Conservation (phyloP, 2,329 filamentous ascomycete species). For the Ascomycota sp. region DNA sequence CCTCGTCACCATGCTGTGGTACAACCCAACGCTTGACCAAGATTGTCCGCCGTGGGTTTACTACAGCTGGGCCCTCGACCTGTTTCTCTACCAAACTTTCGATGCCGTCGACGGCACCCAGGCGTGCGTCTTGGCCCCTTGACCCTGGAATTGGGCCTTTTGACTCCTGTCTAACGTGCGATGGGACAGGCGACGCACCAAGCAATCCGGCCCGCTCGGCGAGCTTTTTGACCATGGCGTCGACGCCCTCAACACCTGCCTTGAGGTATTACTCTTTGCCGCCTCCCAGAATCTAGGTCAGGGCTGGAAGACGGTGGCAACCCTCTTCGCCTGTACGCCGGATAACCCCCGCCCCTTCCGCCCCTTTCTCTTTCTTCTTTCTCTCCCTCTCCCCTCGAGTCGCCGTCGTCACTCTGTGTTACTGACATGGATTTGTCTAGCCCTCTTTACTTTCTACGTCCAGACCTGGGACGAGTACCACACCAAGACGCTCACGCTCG, state of each 20-base stretch:
- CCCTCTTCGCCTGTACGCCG: constrained; percentile 57
- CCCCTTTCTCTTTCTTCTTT: constrained; percentile 2
- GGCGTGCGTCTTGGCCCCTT: constrained; percentile 36
- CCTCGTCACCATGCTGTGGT: constrained; percentile 81
- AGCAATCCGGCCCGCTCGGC: constrained; percentile 77
- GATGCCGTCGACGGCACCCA: constrained; percentile 90
- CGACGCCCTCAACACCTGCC: constrained; percentile 85
- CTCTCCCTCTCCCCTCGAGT: too few species aligned
- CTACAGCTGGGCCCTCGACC: constrained; percentile 64
- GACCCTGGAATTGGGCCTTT: neutral
- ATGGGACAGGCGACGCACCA: constrained; percentile 67
- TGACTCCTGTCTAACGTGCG: neutral
- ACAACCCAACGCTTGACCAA: constrained; percentile 78
- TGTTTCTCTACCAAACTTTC: constrained; percentile 96
- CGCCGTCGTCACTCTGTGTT: too few species aligned
- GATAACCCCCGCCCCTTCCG: too few species aligned
- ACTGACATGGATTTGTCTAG: too few species aligned
- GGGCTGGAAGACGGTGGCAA: constrained; percentile 67
- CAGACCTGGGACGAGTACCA: constrained; percentile 99
- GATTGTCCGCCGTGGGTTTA: constrained; percentile 94
- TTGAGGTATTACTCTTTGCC: constrained; percentile 80
- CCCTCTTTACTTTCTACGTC: constrained; percentile 86
- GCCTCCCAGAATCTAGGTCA: constrained; percentile 84
- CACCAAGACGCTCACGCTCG: constrained; percentile 82
- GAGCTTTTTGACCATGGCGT: constrained; percentile 96